These are phyloP conservation scores for Paecilomyces fulvus DNA, from an alignment of 2,329 filamentous ascomycete genomes.

Conservation along the genomic window DNA sequence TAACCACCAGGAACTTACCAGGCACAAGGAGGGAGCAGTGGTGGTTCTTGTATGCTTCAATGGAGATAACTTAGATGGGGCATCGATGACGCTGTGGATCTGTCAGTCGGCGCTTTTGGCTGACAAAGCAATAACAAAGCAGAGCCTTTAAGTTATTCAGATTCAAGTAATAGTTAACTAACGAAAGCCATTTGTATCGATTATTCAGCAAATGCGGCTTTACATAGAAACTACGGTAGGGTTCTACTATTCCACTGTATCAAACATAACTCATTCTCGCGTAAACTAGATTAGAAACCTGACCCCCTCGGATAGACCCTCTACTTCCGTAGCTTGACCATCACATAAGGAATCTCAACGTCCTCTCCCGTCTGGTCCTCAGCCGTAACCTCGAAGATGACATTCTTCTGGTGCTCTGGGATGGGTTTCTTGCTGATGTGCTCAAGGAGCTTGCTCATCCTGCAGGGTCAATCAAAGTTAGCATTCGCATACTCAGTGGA, in stretches of 20 bases:
- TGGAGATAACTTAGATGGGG: constrained; percentile 1
- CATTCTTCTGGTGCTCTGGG: constrained; percentile 82
- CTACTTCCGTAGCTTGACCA: constrained; percentile 61
- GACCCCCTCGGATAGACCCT: neutral
- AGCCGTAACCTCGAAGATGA: constrained; percentile 92
- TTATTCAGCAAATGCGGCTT: neutral
- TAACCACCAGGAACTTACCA: neutral
- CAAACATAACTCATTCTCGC: neutral
- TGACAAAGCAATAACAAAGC: neutral
- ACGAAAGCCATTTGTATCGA: neutral
- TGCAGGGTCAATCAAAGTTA: constrained; percentile 33
- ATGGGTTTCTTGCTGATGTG: constrained; percentile 86
- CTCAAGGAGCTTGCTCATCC: constrained; percentile 81
- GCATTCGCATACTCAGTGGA: constrained; percentile 5
- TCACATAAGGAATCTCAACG: constrained; percentile 94
- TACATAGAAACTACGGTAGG: neutral
- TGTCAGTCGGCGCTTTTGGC: neutral
- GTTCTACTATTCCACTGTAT: neutral
- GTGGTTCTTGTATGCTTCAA: neutral
- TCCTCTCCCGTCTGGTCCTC: constrained; percentile 86
- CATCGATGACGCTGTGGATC: constrained; percentile 6
- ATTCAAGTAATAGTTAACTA: neutral
- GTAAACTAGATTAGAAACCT: neutral
- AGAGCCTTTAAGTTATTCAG: neutral
- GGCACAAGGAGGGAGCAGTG: neutral